phyloP scores from a whole-genome alignment of 225 moss, liverwort and hornwort genomes.

The Climacium dendroides region DNA sequence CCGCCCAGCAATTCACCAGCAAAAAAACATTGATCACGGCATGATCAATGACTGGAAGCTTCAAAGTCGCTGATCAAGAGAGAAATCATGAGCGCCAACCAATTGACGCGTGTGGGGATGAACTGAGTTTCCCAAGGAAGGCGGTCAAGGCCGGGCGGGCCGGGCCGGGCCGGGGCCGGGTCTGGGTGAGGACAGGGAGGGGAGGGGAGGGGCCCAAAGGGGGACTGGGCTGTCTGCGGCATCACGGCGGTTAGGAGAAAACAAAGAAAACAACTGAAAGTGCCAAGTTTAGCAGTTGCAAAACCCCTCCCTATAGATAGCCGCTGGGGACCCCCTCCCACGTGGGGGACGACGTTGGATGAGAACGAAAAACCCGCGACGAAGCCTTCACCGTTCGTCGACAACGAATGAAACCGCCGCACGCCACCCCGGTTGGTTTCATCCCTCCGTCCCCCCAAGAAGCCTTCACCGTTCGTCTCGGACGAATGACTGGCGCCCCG shows the following conservation, averaged over 20 bases:
- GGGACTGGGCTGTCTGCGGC: neutral
- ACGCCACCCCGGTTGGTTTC: neutral
- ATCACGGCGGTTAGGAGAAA: conserved; percentile 30
- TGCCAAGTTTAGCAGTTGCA: conserved; percentile 24
- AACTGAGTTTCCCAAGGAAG: neutral
- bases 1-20: neutral
- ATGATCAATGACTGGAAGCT: neutral
- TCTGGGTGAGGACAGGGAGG: neutral
- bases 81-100: neutral
- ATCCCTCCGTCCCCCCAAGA: neutral
- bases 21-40: neutral
- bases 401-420: neutral
- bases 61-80: neutral
- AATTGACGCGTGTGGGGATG: neutral
- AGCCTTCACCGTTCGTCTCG: neutral
- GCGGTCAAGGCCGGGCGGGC: neutral
- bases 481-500: neutral
- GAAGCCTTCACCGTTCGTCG: neutral
- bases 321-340: neutral
- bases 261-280: conserved; percentile 39
- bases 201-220: neutral
- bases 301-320: neutral
- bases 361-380: neutral
- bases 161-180: neutral
- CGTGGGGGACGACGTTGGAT: conserved; percentile 18